Base-by-base conservation (phyloP, 495 filamentous ascomycete genomes). In the Glarea lozoyensis region DNA sequence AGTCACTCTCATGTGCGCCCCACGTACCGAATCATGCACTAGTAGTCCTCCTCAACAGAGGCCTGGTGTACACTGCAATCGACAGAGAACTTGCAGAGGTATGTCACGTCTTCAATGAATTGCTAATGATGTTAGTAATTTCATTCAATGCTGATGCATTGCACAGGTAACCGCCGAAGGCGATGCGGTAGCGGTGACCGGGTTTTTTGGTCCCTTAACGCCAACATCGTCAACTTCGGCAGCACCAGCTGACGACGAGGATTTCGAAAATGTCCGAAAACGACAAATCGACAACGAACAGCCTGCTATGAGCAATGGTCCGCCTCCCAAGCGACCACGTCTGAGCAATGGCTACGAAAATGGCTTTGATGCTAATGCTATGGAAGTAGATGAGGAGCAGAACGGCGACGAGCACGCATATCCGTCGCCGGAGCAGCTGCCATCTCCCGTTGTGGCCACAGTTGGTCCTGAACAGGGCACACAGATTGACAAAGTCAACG, bases 21-120 rank as follows among this genome's bases (percentile, higher is more conserved):
- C 75, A 84, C 63, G 83, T 88, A 60, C 76, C 78, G 59, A 75
- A 70, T 37, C 82, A 86, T 68, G 80, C 84, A 40, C 66, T 90
- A 56, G 81, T 88, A 20, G 70, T 73, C 43, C 64, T 88, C 43
- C 66, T 90, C 46, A 84, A 88, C 58, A 85, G 84, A 65, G 85
- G 84, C 46, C 67, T 90, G 25, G 68, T 82, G 54, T 87, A 82
- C 61, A 69, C 84, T 60, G 77, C 86, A 46, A 64, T 81, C 35
- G 76, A 87, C 46, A 71, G 80, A 48, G 70, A 72, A 13, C 52
- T 71, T 40, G 62, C 69, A 53, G 69, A 78, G 75, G 79, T 75
- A 75, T 41, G 75, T 67, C 3, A n/a, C n/a, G n/a, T n/a, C n/a
- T n/a, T n/a, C n/a, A n/a, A n/a, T n/a, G n/a, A n/a, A 7, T 25